phyloP scores from a whole-genome alignment of 805 yeast species.

The Torulaspora delbrueckii region DNA sequence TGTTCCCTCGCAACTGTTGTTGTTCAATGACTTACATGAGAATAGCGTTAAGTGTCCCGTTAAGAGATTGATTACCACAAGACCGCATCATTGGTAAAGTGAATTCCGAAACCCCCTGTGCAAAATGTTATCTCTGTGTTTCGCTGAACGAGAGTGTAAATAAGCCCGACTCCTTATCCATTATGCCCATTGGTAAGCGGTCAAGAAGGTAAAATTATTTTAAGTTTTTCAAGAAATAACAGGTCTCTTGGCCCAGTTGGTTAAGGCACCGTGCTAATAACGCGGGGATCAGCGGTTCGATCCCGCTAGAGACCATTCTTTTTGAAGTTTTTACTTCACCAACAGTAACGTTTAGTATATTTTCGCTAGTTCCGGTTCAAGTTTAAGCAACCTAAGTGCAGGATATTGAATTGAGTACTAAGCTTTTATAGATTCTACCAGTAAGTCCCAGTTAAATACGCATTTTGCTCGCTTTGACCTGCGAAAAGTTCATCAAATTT shows the following conservation, averaged over 20 bases:
- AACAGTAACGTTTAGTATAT: not conserved
- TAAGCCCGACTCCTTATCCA: too few species aligned
- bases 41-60: too few species aligned
- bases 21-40: too few species aligned
- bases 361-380: not conserved
- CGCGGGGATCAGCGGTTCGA: slow-evolving; percentile 39
- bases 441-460: slow-evolving; percentile 22
- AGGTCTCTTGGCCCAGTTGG: slow-evolving; percentile 38
- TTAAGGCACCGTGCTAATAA: slow-evolving; percentile 38
- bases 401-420: too few species aligned
- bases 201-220: too few species aligned
- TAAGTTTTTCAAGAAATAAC: not conserved
- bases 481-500: slow-evolving; percentile 20
- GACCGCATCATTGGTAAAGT: too few species aligned
- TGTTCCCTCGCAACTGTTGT: too few species aligned
- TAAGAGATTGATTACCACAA: too few species aligned
- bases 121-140: too few species aligned
- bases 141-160: too few species aligned
- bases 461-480: slow-evolving; percentile 5
- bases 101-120: too few species aligned
- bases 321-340: slow-evolving; percentile 10
- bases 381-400: not conserved
- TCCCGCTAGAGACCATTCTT: slow-evolving; percentile 35
- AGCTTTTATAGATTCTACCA: slow-evolving; percentile 19
- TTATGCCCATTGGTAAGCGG: too few species aligned